Evolutionary conservation across 2,329 filamentous ascomycete species (phyloP).

Genomic region (Aureobasidium sp.): DNA sequence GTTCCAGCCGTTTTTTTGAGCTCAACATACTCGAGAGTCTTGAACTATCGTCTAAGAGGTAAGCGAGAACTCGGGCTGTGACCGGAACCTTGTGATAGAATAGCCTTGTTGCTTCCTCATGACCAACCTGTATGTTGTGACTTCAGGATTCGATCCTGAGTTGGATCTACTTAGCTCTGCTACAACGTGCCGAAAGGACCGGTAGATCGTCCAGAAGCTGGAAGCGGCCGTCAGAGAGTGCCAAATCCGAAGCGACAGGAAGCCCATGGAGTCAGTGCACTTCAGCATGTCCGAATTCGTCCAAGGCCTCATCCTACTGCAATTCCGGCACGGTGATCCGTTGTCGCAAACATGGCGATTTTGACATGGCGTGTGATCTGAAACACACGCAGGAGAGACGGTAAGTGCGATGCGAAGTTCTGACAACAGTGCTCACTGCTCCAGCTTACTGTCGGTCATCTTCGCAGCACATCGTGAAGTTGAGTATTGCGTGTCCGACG

Average conservation of each 20-base stretch:
- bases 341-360: background rate
- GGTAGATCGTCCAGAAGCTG: background rate
- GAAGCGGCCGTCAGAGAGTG: background rate
- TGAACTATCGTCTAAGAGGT: background rate
- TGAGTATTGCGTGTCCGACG: background rate
- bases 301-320: background rate
- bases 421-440: background rate
- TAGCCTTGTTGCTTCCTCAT: background rate
- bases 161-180: background rate
- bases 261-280: background rate
- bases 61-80: background rate
- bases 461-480: background rate
- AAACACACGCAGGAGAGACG: background rate
- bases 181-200: background rate
- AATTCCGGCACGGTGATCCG: slow-evolving; percentile 3
- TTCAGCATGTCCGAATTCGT: background rate
- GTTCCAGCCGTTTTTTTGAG: background rate
- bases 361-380: background rate
- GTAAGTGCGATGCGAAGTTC: background rate
- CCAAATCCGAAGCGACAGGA: background rate
- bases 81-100: background rate
- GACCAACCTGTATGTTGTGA: background rate
- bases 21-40: background rate
- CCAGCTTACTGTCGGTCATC: background rate
- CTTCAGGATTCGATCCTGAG: background rate